Evolutionary conservation across 2,329 filamentous ascomycete species (phyloP), one percentile per base, ranked within the genome.

Genomic region (Cladophialophora immunda): DNA sequence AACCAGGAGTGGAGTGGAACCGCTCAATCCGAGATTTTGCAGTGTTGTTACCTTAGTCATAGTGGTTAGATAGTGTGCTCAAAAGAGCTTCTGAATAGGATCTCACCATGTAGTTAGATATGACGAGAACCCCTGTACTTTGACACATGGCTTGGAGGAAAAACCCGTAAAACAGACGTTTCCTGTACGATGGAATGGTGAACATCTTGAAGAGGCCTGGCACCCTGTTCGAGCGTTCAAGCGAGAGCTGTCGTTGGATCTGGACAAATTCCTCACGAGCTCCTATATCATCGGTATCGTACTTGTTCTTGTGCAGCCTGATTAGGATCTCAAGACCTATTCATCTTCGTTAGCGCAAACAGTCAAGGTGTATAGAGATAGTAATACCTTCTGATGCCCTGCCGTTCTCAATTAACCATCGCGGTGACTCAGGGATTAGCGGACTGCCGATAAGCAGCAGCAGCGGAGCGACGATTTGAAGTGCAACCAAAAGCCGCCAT

Each of bases 1-100:
- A 19, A 83, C 71, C 2, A 83, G 75, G 22, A 83, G 72, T 3
- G 81, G 80, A 74, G 78, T 76, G 60, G 75, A 77, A 36, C 73
- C 75, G 36, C 62, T 71, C 58, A 78, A 69, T 5, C 81, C 82
- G 0, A 84, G 77, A 2, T 79, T 76, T 13, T 74, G 71, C 69
- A 83, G 83, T 38, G 84, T 79, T 0, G 60, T 79, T 73, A 41
- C 38, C 38, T 41, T n/a, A 78, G 75, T 0, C 79, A 8, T 8
- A 36, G 32, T 9, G 38, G 38, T 41, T 41, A 41, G 32, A 36
- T n/a, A n/a, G n/a, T n/a, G n/a, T n/a, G n/a, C n/a, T n/a, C n/a
- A n/a, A n/a, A n/a, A n/a, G n/a, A n/a, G n/a, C n/a, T n/a, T n/a
- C n/a, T n/a, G n/a, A n/a, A 32, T 32, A 47, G 19, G 2, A 45